phyloP scores from a whole-genome alignment of 1,284 basidiomycete genomes.

The Austropuccinia psidii region DNA sequence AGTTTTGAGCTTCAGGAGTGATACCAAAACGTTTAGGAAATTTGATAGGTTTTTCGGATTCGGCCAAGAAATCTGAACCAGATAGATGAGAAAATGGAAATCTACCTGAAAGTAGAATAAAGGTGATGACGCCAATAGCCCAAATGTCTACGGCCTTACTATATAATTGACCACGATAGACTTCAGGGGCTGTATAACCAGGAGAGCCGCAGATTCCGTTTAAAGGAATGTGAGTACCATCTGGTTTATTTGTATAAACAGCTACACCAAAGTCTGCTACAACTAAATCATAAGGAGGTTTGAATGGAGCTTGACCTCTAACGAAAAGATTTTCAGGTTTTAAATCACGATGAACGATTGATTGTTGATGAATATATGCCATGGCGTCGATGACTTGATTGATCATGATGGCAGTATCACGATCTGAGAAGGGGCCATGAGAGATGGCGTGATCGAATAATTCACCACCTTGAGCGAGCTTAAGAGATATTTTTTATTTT shows the following conservation, averaged over 20 bases:
- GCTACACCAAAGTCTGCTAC: conserved; percentile 92
- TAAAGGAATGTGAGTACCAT: background rate
- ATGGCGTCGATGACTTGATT: background rate
- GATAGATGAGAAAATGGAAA: conserved; percentile 26
- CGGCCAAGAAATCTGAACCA: conserved; percentile 19
- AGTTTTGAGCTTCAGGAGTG: conserved; percentile 10
- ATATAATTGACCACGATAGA: conserved; percentile 88
- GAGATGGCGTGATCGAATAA: conserved; percentile 29
- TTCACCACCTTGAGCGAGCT: conserved; percentile 28
- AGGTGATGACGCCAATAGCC: conserved; percentile 95
- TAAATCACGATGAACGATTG: conserved; percentile 51
- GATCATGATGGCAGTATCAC: conserved; percentile 7
- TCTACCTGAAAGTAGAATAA: conserved; percentile 51
- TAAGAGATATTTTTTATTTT: background rate
- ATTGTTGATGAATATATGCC: conserved; percentile 49
- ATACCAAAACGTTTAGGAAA: conserved; percentile 20
- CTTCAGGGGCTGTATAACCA: conserved; percentile 59
- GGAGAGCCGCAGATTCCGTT: conserved; percentile 18
- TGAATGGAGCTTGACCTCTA: conserved; percentile 89
- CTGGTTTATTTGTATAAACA: conserved; percentile 61
- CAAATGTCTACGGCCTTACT: conserved; percentile 95
- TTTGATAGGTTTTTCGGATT: conserved; percentile 3
- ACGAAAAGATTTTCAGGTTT: conserved; percentile 83
- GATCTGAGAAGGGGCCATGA: conserved; percentile 4
- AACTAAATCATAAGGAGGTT: conserved; percentile 52